A percentile compares a stretch with the other conserved stretches of the same genome.
Conservation (phyloP, 2,329 filamentous ascomycete genomes). For the Volutella citrinella region DNA sequence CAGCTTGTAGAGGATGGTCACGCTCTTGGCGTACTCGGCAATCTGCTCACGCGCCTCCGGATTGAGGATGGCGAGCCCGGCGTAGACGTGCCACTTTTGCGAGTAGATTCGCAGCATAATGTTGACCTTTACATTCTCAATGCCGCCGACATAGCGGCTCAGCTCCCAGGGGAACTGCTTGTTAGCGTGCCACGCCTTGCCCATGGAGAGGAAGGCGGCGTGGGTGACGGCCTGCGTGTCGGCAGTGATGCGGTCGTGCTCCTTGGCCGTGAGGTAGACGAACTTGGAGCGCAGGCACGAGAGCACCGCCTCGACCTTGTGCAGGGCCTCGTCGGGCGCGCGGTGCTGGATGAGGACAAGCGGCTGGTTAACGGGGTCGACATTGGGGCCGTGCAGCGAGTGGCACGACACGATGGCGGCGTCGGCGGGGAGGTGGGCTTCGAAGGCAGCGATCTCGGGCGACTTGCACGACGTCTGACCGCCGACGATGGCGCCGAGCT, state of each 20-base stretch:
- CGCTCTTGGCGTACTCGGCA: constrained; percentile 85
- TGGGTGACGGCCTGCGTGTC: constrained; percentile 98
- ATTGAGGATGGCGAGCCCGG: constrained; percentile 93
- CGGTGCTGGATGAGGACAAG: constrained; percentile 93
- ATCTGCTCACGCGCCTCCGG: constrained; percentile 91
- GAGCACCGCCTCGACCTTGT: constrained; percentile 77
- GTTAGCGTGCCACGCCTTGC: constrained; percentile 94
- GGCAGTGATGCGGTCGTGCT: constrained; percentile 95
- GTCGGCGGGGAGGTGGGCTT: constrained; percentile 80
- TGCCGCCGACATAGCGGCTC: constrained; percentile 90
- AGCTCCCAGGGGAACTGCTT: constrained; percentile 96
- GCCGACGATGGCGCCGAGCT: constrained; percentile 90
- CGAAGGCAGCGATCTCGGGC: constrained; percentile 91
- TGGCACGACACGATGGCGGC: constrained; percentile 95
- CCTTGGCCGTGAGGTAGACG: constrained; percentile 80
- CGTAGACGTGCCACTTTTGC: constrained; percentile 99
- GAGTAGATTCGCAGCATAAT: constrained; percentile 95
- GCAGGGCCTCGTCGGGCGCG: constrained; percentile 71
- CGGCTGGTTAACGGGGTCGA: constrained; percentile 85
- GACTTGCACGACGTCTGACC: constrained; percentile 98
- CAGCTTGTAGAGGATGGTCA: constrained; percentile 92
- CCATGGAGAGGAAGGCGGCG: constrained; percentile 95
- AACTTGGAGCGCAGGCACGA: constrained; percentile 80
- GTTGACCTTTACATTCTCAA: constrained; percentile 99
- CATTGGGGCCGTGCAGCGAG: constrained; percentile 89